These are phyloP conservation scores for Wilcoxina mikolae DNA, from an alignment of 495 filamentous ascomycete genomes.

Conservation along the genomic window DNA sequence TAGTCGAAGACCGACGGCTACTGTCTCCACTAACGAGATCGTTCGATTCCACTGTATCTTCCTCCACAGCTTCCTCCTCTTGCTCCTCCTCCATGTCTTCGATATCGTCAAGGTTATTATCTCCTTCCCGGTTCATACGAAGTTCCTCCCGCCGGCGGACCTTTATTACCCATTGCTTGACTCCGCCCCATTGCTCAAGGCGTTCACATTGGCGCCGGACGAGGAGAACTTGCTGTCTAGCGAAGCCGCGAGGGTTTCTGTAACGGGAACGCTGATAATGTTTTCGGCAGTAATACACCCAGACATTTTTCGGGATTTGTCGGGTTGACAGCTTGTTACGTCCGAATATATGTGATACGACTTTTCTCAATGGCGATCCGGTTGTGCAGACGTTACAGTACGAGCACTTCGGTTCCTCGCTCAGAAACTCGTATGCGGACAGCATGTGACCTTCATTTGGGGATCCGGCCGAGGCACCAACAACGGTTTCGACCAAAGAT, in stretches of 20 bases:
- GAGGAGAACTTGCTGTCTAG: constrained; percentile 44
- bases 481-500: neutral
- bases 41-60: constrained; percentile 17
- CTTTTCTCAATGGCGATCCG: constrained; percentile 45
- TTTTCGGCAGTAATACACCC: constrained; percentile 64
- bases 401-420: constrained; percentile 23
- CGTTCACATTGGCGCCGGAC: constrained; percentile 43
- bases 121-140: constrained; percentile 25
- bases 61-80: constrained; percentile 11
- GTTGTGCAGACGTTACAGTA: constrained; percentile 35
- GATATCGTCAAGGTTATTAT: constrained; percentile 18
- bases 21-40: constrained; percentile 22
- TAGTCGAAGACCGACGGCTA: constrained; percentile 14
- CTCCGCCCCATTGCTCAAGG: constrained; percentile 45
- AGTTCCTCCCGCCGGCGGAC: constrained; percentile 42
- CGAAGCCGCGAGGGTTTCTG: constrained; percentile 44
- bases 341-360: constrained; percentile 76
- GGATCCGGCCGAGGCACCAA: neutral
- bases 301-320: constrained; percentile 47
- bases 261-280: constrained; percentile 71
- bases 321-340: constrained; percentile 67
- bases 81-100: constrained; percentile 22
- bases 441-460: neutral
- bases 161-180: constrained; percentile 34
- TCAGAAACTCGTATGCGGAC: constrained; percentile 10